phyloP scores from a whole-genome alignment of 2,329 filamentous ascomycete genomes.

The Leptographium procerum region DNA sequence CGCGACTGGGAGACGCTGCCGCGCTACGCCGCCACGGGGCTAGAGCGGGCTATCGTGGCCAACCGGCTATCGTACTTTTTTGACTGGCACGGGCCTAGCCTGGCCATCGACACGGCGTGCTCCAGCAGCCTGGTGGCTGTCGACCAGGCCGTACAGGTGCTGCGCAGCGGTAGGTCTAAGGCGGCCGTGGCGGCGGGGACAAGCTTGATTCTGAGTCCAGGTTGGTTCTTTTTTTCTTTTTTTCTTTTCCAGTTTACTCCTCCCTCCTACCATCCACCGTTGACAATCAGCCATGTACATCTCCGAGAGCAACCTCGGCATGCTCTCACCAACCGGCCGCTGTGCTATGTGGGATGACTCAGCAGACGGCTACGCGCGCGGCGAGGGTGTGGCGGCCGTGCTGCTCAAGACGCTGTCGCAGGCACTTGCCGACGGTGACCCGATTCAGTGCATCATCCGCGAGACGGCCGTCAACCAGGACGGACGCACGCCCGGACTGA shows the following conservation, averaged over 20 bases:
- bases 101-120: conserved; percentile 27
- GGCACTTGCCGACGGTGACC: conserved; percentile 4
- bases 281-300: too few species aligned
- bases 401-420: conserved; percentile 29
- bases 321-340: conserved; percentile 13
- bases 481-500: conserved; percentile 27
- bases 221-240: too few species aligned
- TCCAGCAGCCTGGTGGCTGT: conserved; percentile 22
- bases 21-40: conserved; percentile 17
- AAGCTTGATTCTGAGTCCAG: conserved; percentile 21
- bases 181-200: conserved; percentile 19
- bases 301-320: too few species aligned
- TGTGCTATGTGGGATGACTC: conserved; percentile 24
- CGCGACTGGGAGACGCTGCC: conserved; percentile 9
- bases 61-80: conserved; percentile 26
- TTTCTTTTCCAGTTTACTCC: too few species aligned
- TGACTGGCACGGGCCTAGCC: conserved; percentile 23
- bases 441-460: conserved; percentile 21
- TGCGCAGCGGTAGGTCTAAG: conserved; percentile 15
- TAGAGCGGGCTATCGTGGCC: conserved; percentile 17
- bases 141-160: conserved; percentile 18
- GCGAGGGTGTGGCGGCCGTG: conserved; percentile 30
- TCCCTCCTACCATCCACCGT: too few species aligned
- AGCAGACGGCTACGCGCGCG: conserved; percentile 34
- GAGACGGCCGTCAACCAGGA: conserved; percentile 25